Evolutionary conservation across 441 rosid genomes (phyloP).

Genomic region (Kokia cookei): DNA sequence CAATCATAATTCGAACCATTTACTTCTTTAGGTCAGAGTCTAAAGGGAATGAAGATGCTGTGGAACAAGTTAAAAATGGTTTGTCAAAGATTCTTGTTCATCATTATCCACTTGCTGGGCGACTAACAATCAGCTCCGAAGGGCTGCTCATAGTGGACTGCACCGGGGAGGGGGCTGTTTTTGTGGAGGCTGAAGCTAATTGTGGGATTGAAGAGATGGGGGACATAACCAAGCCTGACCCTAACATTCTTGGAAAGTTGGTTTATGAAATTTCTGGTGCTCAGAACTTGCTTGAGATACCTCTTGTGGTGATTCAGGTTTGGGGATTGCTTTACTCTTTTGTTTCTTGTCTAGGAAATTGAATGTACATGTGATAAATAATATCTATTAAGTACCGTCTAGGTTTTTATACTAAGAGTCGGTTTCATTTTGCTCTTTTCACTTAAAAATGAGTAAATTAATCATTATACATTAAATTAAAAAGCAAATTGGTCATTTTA

Average conservation of each 20-base stretch:
- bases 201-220: constrained; percentile 46
- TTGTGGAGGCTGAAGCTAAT: constrained; percentile 80
- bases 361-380: too few relatives aligned
- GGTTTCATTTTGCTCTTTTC: too few relatives aligned
- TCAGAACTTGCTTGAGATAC: constrained; percentile 67
- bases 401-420: too few relatives aligned
- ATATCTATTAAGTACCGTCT: too few relatives aligned
- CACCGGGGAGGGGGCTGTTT: constrained; percentile 76
- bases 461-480: too few relatives aligned
- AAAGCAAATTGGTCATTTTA: fast-evolving
- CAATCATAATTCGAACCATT: constrained; percentile 58
- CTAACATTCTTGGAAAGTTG: constrained; percentile 63
- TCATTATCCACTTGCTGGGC: constrained; percentile 72
- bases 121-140: constrained; percentile 60
- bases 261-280: constrained; percentile 67
- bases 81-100: constrained; percentile 65
- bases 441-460: too few relatives aligned
- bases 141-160: constrained; percentile 73
- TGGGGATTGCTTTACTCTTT: not conserved
- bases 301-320: constrained; percentile 71
- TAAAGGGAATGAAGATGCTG: constrained; percentile 61
- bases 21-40: constrained; percentile 66
- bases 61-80: constrained; percentile 47
- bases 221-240: constrained; percentile 58
- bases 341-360: not conserved